Evolutionary conservation across 2,329 filamentous ascomycete genomes (phyloP).

Genomic region (Fusarium tupiense): DNA sequence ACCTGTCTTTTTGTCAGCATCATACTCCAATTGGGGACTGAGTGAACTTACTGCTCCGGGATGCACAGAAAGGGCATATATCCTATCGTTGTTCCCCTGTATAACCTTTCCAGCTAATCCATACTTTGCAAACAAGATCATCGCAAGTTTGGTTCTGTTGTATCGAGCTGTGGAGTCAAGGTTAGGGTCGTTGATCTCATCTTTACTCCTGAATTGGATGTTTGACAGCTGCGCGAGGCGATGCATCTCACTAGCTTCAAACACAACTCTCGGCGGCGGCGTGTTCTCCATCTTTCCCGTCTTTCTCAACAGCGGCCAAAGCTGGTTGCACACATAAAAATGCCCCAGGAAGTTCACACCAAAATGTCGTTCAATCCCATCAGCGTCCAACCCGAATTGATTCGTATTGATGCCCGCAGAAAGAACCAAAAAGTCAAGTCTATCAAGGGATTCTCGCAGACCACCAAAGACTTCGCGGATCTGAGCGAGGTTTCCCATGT

Average conservation of each 20-base stretch:
- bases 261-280: constrained; percentile 52
- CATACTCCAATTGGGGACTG: rapidly evolving
- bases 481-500: constrained; percentile 44
- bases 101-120: constrained; percentile 54
- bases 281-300: constrained; percentile 50
- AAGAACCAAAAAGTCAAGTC: constrained; percentile 55
- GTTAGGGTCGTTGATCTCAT: constrained; percentile 54
- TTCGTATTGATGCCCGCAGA: constrained; percentile 57
- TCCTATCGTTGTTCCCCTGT: constrained; percentile 51
- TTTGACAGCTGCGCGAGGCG: constrained; percentile 47
- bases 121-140: constrained; percentile 55
- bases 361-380: constrained; percentile 57
- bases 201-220: constrained; percentile 50
- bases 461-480: constrained; percentile 45
- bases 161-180: constrained; percentile 51
- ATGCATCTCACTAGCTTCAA: constrained; percentile 55
- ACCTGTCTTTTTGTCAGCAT: constrained; percentile 42
- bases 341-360: constrained; percentile 57
- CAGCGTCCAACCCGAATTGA: constrained; percentile 43
- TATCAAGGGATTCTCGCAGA: constrained; percentile 39
- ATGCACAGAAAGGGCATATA: constrained; percentile 54
- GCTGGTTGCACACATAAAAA: constrained; percentile 49
- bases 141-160: constrained; percentile 53
- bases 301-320: constrained; percentile 55
- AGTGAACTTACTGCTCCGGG: constrained; percentile 27